Evolutionary conservation across 169 alveolate genomes (phyloP).

Genomic region (Sarcocystis neurona): DNA sequence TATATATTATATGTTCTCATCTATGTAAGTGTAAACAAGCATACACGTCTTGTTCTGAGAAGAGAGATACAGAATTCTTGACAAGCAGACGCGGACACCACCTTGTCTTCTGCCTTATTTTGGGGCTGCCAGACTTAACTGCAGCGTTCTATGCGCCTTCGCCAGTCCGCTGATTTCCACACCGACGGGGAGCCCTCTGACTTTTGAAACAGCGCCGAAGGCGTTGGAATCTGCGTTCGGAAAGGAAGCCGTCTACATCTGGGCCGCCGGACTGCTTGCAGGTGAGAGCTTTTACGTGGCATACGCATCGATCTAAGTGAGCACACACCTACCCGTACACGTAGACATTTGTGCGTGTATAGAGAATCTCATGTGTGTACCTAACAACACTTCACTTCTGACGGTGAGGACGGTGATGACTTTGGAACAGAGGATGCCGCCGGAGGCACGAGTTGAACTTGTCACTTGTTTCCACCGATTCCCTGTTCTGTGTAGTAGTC

Average conservation of each 20-base stretch:
- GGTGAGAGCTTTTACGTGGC: not conserved
- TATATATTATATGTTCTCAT: too few species aligned
- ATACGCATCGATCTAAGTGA: not conserved
- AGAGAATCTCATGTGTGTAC: not conserved
- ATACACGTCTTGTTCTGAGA: too few species aligned
- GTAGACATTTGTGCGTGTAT: not conserved
- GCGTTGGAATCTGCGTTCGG: slow-evolving; percentile 51
- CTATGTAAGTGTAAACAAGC: too few species aligned
- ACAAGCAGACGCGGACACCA: too few species aligned
- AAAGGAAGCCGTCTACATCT: not conserved
- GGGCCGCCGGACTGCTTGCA: slow-evolving; percentile 55
- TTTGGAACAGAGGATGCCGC: too few species aligned
- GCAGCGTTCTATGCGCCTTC: slow-evolving; percentile 43
- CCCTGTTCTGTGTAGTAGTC: too few species aligned
- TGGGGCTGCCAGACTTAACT: slow-evolving; percentile 39
- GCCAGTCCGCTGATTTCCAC: slow-evolving; percentile 25
- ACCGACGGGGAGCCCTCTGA: slow-evolving; percentile 14
- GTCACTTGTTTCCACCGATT: too few species aligned
- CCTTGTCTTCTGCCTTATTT: not conserved
- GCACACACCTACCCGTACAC: not conserved
- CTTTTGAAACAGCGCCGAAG: slow-evolving; percentile 24
- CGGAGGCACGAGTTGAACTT: too few species aligned
- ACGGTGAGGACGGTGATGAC: too few species aligned
- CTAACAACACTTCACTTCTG: not conserved
- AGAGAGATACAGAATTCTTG: too few species aligned